phyloP scores from a whole-genome alignment of 192 early-diverging fungal genomes.

The Oehlia diaphana region DNA sequence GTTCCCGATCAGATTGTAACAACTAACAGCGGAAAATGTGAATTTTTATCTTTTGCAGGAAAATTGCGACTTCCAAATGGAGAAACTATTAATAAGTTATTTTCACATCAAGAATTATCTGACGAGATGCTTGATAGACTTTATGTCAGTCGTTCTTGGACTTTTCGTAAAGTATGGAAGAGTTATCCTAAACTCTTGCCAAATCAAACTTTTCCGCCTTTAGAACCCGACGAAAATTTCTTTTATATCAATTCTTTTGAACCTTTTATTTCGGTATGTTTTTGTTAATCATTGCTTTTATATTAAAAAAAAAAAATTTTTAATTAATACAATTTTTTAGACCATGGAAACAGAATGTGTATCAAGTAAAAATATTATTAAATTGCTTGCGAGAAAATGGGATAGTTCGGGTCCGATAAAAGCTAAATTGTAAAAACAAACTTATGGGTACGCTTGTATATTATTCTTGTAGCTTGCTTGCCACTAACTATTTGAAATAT shows the following conservation, averaged over 20 bases:
- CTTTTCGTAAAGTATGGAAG: constrained; percentile 56
- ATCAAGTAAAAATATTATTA: constrained; percentile 53
- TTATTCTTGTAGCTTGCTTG: neutral
- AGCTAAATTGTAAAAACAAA: neutral
- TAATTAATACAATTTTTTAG: constrained; percentile 31
- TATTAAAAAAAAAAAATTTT: neutral
- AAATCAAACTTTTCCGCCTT: constrained; percentile 31
- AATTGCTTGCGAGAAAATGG: constrained; percentile 46
- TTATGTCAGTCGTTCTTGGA: constrained; percentile 49
- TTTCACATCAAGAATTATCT: constrained; percentile 43
- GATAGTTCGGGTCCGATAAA: neutral
- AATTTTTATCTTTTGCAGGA: constrained; percentile 48
- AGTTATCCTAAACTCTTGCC: constrained; percentile 58
- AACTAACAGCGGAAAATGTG: constrained; percentile 40
- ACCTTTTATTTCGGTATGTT: constrained; percentile 53
- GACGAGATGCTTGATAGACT: constrained; percentile 48
- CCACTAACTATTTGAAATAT: too few species aligned
- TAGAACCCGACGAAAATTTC: constrained; percentile 35
- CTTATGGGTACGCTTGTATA: neutral
- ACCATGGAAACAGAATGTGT: constrained; percentile 71
- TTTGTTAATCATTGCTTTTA: constrained; percentile 4
- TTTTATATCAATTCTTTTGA: constrained; percentile 65
- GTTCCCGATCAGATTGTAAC: constrained; percentile 54
- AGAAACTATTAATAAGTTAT: constrained; percentile 60
- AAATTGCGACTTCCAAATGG: constrained; percentile 40